Base-by-base conservation (phyloP, 1,284 basidiomycete genomes). In the Paramarasmius palmivorus region DNA sequence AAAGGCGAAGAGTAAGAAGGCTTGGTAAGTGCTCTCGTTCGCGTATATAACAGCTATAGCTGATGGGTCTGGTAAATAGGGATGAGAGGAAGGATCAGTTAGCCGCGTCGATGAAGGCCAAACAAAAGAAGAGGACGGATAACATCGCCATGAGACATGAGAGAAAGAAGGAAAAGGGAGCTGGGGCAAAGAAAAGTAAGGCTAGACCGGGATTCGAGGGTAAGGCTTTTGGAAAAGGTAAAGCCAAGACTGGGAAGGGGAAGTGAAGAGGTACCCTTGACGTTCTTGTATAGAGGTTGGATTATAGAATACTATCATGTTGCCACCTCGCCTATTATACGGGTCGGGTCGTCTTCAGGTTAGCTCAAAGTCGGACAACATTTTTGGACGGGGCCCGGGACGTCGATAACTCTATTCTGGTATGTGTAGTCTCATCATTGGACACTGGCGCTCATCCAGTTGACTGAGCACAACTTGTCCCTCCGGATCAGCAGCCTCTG, bases 81-180 rank as follows among this genome's bases (percentile, higher is more conserved):
- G 82, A 84, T 37, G 90, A 93, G 61, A 82, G 92, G 56, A 95
- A 95, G 69, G 83, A 90, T 58, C 83, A 91, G 36, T 65, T 94
- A 22, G 64, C 79, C 6, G 78, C 83, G 17, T 79, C 85, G 3
- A 89, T 92, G 81, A 87, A 87, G 1, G 89, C 89, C 29, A 85
- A 83, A 64, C 87, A 92, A 71, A 93, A 94, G 76, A 97, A 96
- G 72, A 80, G 93, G 3, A 67, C 85, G 17, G 93, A 95, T 65
- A 96, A 98, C 66, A 89, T 97, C 60, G 89, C 91, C 0, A 81
- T 79, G 69, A 82, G 92, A 10, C 83, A 85, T 54, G 92, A 96
- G 64, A 78, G 88, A 35, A 80, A 80, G 67, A 88, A 85, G 58
- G 90, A 93, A 53, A 92, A 87, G 72, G 77, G 81, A 58, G 82